Evolutionary conservation across 345 rosid species (phyloP).

Genomic region (Gossypium mustelinum): DNA sequence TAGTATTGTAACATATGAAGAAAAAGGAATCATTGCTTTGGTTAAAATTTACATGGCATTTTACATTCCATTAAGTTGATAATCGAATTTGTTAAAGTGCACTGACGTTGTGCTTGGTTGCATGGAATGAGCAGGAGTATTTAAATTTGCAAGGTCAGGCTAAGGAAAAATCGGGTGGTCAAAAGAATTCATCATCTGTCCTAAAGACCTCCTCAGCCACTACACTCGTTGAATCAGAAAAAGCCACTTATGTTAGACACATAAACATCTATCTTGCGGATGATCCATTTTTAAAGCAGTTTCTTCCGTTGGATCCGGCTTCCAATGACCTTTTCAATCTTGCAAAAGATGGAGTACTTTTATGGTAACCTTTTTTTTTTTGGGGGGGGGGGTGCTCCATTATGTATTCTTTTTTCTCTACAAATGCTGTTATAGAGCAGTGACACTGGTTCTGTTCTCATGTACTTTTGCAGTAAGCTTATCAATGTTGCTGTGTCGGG

Average conservation of each 20-base stretch:
- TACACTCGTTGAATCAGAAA: slow-evolving; percentile 67
- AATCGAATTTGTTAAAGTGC: no score
- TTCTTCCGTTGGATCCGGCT: slow-evolving; percentile 76
- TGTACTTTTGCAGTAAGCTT: slow-evolving; percentile 56
- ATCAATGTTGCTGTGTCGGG: slow-evolving; percentile 85
- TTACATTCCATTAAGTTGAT: no score
- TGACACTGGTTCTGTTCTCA: slow-evolving; percentile 18
- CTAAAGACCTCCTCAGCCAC: slow-evolving; percentile 64
- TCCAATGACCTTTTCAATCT: slow-evolving; percentile 68
- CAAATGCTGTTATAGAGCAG: background rate
- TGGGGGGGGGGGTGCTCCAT: background rate
- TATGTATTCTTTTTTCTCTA: background rate
- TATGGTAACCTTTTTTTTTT: slow-evolving; percentile 49
- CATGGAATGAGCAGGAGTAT: no score
- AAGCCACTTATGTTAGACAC: slow-evolving; percentile 73
- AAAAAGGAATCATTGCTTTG: background rate
- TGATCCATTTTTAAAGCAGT: slow-evolving; percentile 79
- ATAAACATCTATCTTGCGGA: slow-evolving; percentile 87
- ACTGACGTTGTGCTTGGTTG: no score
- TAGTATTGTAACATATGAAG: background rate
- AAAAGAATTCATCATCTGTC: slow-evolving; percentile 62
- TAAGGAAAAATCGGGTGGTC: slow-evolving; percentile 34
- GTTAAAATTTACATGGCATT: no score
- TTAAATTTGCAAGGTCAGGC: no score
- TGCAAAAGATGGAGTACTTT: slow-evolving; percentile 84